Evolutionary conservation across 106 monocot genomes (phyloP), one percentile per base, ranked within the genome.

Genomic region (Alisma plantagoaquatica): DNA sequence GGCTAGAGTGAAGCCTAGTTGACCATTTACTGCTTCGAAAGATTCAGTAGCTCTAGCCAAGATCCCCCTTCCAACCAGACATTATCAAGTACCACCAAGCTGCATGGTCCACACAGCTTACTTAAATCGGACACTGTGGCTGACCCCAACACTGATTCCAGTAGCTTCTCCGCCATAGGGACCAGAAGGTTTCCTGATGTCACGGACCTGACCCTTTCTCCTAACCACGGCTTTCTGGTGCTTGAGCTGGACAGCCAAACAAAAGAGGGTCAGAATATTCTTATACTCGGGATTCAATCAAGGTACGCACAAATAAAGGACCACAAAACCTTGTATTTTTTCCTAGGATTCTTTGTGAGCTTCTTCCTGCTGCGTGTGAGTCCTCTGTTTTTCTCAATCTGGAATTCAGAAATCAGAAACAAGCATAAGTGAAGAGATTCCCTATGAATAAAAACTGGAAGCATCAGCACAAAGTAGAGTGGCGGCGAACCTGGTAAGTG

Each of bases 331-430:
- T 80, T 96, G 81, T 96, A 96, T 66, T 96, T 96, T 76, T 84
- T 96, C 30, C 96, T 53, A 31, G 96, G 96, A 65, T 59, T 96
- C 51, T 96, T 96, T 3, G 63, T 69, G 1, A 68, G 66, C 62
- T 96, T 96, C 72, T 96, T 96, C 51, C 96, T 58, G 25, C 55
- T 12, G 15, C 89, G 81, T 49, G 96, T 96, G 27, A 96, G 65
- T 4, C 96, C 96, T 60, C 60, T 80, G 29, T 96, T 96, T 57
- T 84, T 96, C 59, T 84, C 84, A 52, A 96, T 96, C 89, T 96
- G 71, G 4, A 27, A 18, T 2, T 28, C 10, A 61, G 33, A 10
- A 49, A 52, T 30, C 29, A 47, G 28, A 18, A 41, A 25, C 24
- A 56, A 33, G 56, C 12, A 3, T 7, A 50, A 3, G 9, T 26